These are phyloP conservation scores for Cladophialophora yegresii DNA, from an alignment of 2,329 filamentous ascomycete genomes.

Conservation along the genomic window DNA sequence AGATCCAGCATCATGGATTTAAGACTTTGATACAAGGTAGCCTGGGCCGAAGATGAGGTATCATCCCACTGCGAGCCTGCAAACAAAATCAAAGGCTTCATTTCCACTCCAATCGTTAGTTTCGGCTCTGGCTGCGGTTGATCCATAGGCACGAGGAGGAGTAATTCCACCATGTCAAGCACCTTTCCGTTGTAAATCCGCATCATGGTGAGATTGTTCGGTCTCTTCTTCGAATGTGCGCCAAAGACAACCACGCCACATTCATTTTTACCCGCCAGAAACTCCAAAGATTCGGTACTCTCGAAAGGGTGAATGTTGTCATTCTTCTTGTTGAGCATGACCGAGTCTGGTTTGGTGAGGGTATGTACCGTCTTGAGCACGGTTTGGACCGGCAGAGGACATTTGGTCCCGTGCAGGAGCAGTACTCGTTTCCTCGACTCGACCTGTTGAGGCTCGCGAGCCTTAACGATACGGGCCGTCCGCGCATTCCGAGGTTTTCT, in stretches of 20 bases:
- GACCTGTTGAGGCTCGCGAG: slow-evolving; percentile 81
- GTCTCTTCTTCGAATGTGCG: slow-evolving; percentile 89
- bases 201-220: slow-evolving; percentile 79
- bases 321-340: slow-evolving; percentile 98
- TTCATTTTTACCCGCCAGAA: slow-evolving; percentile 97
- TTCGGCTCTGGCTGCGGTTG: slow-evolving; percentile 64
- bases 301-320: slow-evolving; percentile 86
- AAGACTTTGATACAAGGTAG: slow-evolving; percentile 76
- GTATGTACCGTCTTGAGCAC: slow-evolving; percentile 82
- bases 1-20: slow-evolving; percentile 88
- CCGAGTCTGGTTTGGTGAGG: slow-evolving; percentile 78
- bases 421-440: slow-evolving; percentile 91
- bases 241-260: slow-evolving; percentile 81
- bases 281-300: slow-evolving; percentile 82
- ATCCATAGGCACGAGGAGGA: slow-evolving; percentile 70
- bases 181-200: slow-evolving; percentile 84
- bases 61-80: slow-evolving; percentile 84
- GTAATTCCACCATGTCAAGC: slow-evolving; percentile 91
- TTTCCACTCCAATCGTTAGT: slow-evolving; percentile 67
- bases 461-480: slow-evolving; percentile 91
- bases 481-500: slow-evolving; percentile 74
- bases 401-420: slow-evolving; percentile 83
- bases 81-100: slow-evolving; percentile 91
- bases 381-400: slow-evolving; percentile 78
- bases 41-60: slow-evolving; percentile 57